These are phyloP conservation scores for Dryas alaskensis DNA, from an alignment of 306 rosid genomes.

Conservation along the genomic window DNA sequence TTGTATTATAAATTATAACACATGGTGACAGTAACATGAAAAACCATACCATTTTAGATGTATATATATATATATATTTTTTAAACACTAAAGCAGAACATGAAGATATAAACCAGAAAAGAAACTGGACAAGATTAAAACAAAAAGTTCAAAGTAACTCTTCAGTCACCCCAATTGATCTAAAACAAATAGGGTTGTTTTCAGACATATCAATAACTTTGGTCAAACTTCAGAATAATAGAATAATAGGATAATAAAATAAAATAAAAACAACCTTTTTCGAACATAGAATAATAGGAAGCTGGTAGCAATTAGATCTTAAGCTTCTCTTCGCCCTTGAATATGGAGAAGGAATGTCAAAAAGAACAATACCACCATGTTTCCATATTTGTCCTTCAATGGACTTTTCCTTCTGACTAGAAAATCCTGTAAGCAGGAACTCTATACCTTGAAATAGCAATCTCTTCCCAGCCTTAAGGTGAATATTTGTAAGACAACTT, in stretches of 20 bases:
- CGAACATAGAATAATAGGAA: constrained; percentile 68
- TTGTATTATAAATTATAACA: neutral
- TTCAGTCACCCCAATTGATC: no score
- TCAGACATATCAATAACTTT: neutral
- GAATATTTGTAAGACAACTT: constrained; percentile 34
- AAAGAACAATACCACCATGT: constrained; percentile 71
- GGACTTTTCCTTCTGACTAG: constrained; percentile 57
- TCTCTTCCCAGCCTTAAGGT: constrained; percentile 32
- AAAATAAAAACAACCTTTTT: constrained; percentile 54
- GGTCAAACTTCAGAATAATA: neutral
- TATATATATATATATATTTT: no score
- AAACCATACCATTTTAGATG: neutral
- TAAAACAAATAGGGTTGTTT: neutral
- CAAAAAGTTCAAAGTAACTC: no score
- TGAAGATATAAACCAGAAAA: no score
- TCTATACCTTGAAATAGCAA: constrained; percentile 63
- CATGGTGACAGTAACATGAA: neutral
- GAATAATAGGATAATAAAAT: neutral
- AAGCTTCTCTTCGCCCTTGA: constrained; percentile 46
- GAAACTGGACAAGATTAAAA: no score
- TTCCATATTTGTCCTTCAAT: constrained; percentile 57
- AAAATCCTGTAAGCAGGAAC: constrained; percentile 79
- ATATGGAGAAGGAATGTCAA: constrained; percentile 63
- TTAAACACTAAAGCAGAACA: neutral
- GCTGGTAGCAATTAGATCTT: constrained; percentile 30